Percentiles rank a stretch among this genome's conserved stretches.
Conservation (phyloP, 148 eudicot species). For the Cornus suecica region DNA sequence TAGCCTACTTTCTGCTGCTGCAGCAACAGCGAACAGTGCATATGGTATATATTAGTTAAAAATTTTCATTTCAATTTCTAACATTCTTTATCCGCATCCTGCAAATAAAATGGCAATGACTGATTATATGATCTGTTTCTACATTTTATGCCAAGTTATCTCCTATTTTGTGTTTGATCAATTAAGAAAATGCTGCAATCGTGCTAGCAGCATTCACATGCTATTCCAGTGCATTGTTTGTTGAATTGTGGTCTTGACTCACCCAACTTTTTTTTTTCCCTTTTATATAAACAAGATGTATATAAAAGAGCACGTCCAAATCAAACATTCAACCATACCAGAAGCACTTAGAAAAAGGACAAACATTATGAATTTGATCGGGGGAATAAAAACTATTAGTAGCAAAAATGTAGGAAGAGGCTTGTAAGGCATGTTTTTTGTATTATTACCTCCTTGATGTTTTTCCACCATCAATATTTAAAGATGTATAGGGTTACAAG, state of each 20-base stretch:
- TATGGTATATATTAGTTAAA: slow-evolving; percentile 47
- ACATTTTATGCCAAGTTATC: background rate
- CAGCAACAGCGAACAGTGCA: slow-evolving; percentile 77
- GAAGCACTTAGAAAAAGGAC: background rate
- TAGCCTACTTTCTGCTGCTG: slow-evolving; percentile 87
- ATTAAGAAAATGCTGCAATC: background rate
- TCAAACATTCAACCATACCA: no score
- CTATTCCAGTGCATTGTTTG: background rate
- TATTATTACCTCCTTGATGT: background rate
- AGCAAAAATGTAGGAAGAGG: background rate
- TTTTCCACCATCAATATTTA: background rate
- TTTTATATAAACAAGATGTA: no score
- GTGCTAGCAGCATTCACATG: background rate
- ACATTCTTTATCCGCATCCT: background rate
- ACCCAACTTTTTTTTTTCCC: background rate
- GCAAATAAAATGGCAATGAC: background rate
- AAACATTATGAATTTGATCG: background rate
- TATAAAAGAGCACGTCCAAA: no score
- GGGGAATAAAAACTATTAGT: background rate
- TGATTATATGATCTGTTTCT: background rate
- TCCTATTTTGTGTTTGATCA: background rate
- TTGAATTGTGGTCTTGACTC: background rate
- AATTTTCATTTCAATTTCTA: background rate
- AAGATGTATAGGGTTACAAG: background rate
- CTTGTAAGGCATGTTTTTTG: background rate